phyloP scores from a whole-genome alignment of 1,284 basidiomycete genomes.

The Moniliophthora roreri region DNA sequence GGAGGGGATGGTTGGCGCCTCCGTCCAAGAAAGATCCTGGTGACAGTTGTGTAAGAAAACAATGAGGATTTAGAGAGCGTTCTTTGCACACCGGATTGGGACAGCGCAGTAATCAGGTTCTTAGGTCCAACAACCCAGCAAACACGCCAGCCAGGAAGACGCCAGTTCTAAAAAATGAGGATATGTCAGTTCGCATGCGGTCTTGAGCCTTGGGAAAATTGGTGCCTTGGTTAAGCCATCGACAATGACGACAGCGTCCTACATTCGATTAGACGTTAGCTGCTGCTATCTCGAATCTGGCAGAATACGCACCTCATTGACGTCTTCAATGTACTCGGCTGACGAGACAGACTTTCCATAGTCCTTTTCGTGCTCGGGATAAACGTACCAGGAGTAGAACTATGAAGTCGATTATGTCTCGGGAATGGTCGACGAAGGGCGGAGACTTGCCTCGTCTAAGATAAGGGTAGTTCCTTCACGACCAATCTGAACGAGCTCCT shows the following conservation, averaged over 20 bases:
- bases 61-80: no score
- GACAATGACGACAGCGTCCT: slow-evolving; percentile 83
- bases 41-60: background rate
- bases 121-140: slow-evolving; percentile 98
- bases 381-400: slow-evolving; percentile 94
- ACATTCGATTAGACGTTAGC: background rate
- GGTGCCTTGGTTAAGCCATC: slow-evolving; percentile 93
- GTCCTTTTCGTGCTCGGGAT: slow-evolving; percentile 75
- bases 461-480: slow-evolving; percentile 79
- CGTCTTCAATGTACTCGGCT: slow-evolving; percentile 83
- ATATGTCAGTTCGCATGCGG: slow-evolving; percentile 4
- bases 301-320: slow-evolving; percentile 59
- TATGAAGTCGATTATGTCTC: no score
- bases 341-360: slow-evolving; percentile 81
- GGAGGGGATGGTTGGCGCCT: slow-evolving; percentile 86
- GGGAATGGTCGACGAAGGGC: no score
- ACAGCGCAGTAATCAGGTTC: slow-evolving; percentile 82
- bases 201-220: no score
- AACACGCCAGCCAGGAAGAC: slow-evolving; percentile 89
- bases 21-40: slow-evolving; percentile 71
- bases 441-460: slow-evolving; percentile 73
- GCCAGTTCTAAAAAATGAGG: slow-evolving; percentile 64
- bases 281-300: background rate
- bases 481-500: slow-evolving; percentile 74
- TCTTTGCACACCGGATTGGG: slow-evolving; percentile 68